Percentiles rank a stretch among this genome's conserved stretches.
Conservation (phyloP, 225 moss, liverwort and hornwort species). For the Antitrichia curtipendula region DNA sequence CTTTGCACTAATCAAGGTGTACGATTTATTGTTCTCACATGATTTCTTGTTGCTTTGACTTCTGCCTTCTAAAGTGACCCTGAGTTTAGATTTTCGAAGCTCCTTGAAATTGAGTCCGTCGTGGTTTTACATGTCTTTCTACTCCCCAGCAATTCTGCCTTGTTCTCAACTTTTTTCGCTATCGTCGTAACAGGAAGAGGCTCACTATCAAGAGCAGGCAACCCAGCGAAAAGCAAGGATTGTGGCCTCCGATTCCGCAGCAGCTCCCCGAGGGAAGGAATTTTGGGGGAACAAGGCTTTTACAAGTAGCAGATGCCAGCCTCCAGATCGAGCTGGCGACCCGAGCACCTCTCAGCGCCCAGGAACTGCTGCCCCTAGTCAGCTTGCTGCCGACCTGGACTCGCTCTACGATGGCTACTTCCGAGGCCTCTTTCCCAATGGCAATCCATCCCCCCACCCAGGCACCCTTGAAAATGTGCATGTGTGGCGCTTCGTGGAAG, state of each 20-base stretch:
- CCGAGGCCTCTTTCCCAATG: constrained; percentile 38
- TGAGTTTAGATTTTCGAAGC: neutral
- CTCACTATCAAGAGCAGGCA: constrained; percentile 37
- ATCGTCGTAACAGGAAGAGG: constrained; percentile 39
- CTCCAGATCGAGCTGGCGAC: neutral
- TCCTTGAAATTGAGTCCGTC: neutral
- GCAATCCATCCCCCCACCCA: neutral
- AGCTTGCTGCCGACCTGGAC: constrained; percentile 20
- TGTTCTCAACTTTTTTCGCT: neutral
- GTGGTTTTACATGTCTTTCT: neutral
- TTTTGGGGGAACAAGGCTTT: constrained; percentile 11
- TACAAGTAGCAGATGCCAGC: neutral
- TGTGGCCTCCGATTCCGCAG: constrained; percentile 8
- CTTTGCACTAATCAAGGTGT: neutral
- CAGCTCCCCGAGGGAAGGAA: neutral
- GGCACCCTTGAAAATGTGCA: neutral
- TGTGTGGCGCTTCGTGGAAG: constrained; percentile 12
- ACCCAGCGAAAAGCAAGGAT: constrained; percentile 26
- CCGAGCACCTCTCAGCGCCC: neutral
- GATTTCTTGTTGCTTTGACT: neutral
- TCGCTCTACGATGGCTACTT: constrained; percentile 63
- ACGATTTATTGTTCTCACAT: neutral
- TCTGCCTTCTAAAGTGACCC: neutral
- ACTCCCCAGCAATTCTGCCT: neutral
- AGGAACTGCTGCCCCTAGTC: neutral